These are phyloP conservation scores for Letharia lupina DNA, from an alignment of 495 filamentous ascomycete species.

Conservation along the genomic window DNA sequence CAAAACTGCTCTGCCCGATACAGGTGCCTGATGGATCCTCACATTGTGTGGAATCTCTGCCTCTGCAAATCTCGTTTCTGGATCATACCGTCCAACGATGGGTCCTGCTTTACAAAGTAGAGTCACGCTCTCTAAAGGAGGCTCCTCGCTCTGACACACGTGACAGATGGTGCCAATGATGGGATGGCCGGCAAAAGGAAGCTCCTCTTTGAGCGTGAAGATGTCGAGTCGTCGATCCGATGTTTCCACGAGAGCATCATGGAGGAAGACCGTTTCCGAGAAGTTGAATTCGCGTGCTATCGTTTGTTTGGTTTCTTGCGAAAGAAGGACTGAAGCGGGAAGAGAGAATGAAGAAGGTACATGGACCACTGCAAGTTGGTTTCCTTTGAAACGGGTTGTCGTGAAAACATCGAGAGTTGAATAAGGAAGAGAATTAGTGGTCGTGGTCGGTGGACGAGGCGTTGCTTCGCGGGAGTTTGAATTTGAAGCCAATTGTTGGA, in stretches of 20 bases:
- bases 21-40: constrained; percentile 43
- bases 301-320: constrained; percentile 49
- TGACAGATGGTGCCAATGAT: constrained; percentile 55
- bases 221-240: constrained; percentile 46
- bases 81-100: constrained; percentile 35
- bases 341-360: constrained; percentile 32
- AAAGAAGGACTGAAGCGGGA: constrained; percentile 27
- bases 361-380: constrained; percentile 57
- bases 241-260: constrained; percentile 30
- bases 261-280: constrained; percentile 75
- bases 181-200: constrained; percentile 67
- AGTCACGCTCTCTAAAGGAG: constrained; percentile 27
- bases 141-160: constrained; percentile 30
- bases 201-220: constrained; percentile 50
- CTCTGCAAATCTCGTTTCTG: constrained; percentile 31
- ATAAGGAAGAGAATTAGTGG: constrained; percentile 12
- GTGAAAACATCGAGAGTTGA: constrained; percentile 64
- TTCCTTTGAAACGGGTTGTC: constrained; percentile 46
- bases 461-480: neutral
- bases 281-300: constrained; percentile 77
- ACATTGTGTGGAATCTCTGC: constrained; percentile 54
- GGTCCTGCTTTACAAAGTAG: constrained; percentile 52
- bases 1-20: constrained; percentile 23
- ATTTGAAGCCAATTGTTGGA: constrained; percentile 8
- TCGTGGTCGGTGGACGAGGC: neutral